Evolutionary conservation across 208 protist genomes (phyloP).

Genomic region (Herpetomonas samuelpessoai): DNA sequence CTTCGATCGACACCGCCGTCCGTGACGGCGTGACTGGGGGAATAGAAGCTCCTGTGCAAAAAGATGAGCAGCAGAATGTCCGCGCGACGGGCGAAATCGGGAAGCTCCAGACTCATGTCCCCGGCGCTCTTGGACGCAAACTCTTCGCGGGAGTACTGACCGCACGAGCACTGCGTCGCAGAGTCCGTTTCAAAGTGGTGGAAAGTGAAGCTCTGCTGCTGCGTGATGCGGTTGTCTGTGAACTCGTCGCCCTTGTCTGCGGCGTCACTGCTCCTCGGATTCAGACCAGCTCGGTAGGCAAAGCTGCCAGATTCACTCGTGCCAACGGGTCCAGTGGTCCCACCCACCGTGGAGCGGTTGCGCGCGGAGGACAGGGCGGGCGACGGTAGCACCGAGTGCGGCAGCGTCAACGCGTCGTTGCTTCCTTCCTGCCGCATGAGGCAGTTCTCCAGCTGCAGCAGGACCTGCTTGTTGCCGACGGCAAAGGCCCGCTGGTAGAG

Average conservation of each 20-base stretch:
- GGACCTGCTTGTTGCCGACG: conserved; percentile 42
- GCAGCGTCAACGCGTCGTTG: conserved; percentile 23
- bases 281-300: too few species aligned
- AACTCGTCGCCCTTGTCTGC: conserved; percentile 25
- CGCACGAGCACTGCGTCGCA: conserved; percentile 48
- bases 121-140: conserved; percentile 41
- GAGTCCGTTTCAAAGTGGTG: conserved; percentile 76
- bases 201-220: conserved; percentile 48
- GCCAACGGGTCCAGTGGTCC: conserved; percentile 7
- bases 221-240: conserved; percentile 16
- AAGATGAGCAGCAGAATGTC: conserved; percentile 80
- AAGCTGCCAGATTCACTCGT: conserved; percentile 4
- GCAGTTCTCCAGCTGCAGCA: conserved; percentile 79
- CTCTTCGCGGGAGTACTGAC: conserved; percentile 33
- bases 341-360: conserved; percentile 16
- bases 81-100: conserved; percentile 35
- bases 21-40: conserved; percentile 10
- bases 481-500: conserved; percentile 69
- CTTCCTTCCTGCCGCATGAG: conserved; percentile 44
- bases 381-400: conserved; percentile 3
- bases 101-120: conserved; percentile 37
- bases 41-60: conserved; percentile 36
- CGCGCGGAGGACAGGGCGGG: background rate
- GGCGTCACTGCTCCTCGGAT: conserved; percentile 16
- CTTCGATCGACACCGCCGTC: conserved; percentile 13